Evolutionary conservation across 176 grass and related monocot species (phyloP), one percentile per base, ranked within the genome.

Genomic region (Thalia dealbata): DNA sequence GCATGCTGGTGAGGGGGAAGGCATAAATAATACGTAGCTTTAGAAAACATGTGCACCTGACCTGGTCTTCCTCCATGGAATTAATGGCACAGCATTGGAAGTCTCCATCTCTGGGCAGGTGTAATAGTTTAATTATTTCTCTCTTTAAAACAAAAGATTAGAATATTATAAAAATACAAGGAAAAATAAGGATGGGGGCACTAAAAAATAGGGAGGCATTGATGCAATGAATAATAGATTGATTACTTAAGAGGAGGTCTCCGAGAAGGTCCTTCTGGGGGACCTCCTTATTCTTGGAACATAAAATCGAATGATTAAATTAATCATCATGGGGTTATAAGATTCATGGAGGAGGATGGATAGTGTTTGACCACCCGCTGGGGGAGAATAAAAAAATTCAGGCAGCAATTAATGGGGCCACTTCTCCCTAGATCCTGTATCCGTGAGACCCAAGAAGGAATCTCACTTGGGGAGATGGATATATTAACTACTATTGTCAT

Each of bases 71-170:
- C 11, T 69, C 63, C 50, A 70, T 43, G 23, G 64, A 78, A 70
- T 78, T 78, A 78, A 78, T 78, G 76, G 50, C 46, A 68, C 76
- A 70, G 23, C 76, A 70, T 58, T 70, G 46, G 63, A 78, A 42
- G 76, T 27, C 65, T 60, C 68, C 50, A 56, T 70, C 28, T 70
- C 21, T 70, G n/a, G 60, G 2, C 69, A 69, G 67, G 46, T 42
- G 76, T 46, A 38, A 38, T 38, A 54, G 14, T 69, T 54, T 23
- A 46, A n/a, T 43, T 48, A 10, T 38, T 38, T n/a, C n/a, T n/a
- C n/a, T n/a, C n/a, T n/a, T n/a, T n/a, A n/a, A n/a, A n/a, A n/a
- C n/a, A n/a, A n/a, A n/a, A n/a, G n/a, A n/a, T n/a, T n/a, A n/a
- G n/a, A n/a, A n/a, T n/a, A n/a, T n/a, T n/a, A 38, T 38, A 38